Evolutionary conservation across 371 early-diverging fungal species (phyloP), one percentile per base, ranked within the genome.

Genomic region (Mortierella sp.): DNA sequence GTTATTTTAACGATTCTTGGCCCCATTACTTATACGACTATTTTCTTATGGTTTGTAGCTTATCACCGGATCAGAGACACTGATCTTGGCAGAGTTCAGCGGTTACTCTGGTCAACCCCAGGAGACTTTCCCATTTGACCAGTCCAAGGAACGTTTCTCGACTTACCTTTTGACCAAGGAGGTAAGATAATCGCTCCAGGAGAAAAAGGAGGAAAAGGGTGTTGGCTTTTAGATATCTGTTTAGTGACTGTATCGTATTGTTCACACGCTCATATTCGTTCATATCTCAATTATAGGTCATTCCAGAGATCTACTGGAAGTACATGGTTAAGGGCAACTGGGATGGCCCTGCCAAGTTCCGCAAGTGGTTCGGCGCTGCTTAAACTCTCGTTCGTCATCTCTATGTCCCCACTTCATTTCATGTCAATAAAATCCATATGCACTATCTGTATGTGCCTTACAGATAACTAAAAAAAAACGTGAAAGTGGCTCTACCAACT

Each of bases 51-150:
- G 11, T 43, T 9, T 52, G 18, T 64, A 79, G 75, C 69, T 80
- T 45, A 60, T 93, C 51, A 91, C 91, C 32, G 96, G 96, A 26
- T 91, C 91, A 62, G 89, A 93, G 72, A 89, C 93, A 84, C 79
- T 96, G 47, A 92, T 96, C 45, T 86, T 96, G 77, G 96, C 96
- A 26, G 96, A 96, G 81, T 96, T 96, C 84, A 92, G 91, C 32
- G 96, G 95, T 22, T 96, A 93, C 84, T 90, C 93, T 37, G 92
- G 93, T 14, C 69, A 88, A 57, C 96, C 96, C 47, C 84, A 90
- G 61, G 96, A 96, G 83, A 96, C 96, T 11, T 95, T 95, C 88
- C 93, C 94, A 45, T 87, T 94, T 64, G 91, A 96, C 85, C 96
- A 96, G 83, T 90, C 91, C 62, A 84, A 88, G 62, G 90, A 95